Evolutionary conservation across 1,139 yeast species (phyloP), one percentile per base, ranked within the genome.

Genomic region (Hansenula anomala): DNA sequence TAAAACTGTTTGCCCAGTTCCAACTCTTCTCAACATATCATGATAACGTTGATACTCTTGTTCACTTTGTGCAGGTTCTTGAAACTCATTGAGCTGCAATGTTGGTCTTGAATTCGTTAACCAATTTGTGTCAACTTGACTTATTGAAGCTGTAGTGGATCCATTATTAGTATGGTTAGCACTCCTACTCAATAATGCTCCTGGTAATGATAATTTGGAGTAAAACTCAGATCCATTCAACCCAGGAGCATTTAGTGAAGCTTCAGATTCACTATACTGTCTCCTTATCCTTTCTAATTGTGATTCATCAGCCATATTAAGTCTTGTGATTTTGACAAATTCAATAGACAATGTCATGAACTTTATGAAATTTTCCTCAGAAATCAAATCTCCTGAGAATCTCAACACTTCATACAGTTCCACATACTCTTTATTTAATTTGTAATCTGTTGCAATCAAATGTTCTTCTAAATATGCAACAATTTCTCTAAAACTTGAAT

Each of bases 371-470:
- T 83, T 82, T 2, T 60, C 64, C 45, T 83, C 81, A 1, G 71
- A 60, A 13, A 88, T 76, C 16, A 80, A 69, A 19, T 69, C 60
- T 1, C 84, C 84, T 1, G 94, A 76, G 58, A 79, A 90, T 44
- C 89, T 67, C 28, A 83, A 69, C 36, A 67, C 66, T 48, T 89
- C 96, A 60, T 88, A 89, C n/a, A 76, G 59, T 1, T 63, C 64
- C 11, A 81, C 62, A 46, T 81, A 74, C 34, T 63, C 59, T 25
- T 51, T 47, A 28, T 54, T 28, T 47, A 61, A n/a, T 58, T 55
- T 42, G 38, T 50, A 13, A 40, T 47, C 39, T 37, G 51, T 25
- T 41, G 46, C 41, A 39, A 46, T n/a, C 42, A 55, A 9, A 48
- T 47, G 27, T 40, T 38, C 14, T 43, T 53, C 50, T 40, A 55